Base-by-base conservation (phyloP, 1,284 basidiomycete genomes). In the Rhodotorula sp. region DNA sequence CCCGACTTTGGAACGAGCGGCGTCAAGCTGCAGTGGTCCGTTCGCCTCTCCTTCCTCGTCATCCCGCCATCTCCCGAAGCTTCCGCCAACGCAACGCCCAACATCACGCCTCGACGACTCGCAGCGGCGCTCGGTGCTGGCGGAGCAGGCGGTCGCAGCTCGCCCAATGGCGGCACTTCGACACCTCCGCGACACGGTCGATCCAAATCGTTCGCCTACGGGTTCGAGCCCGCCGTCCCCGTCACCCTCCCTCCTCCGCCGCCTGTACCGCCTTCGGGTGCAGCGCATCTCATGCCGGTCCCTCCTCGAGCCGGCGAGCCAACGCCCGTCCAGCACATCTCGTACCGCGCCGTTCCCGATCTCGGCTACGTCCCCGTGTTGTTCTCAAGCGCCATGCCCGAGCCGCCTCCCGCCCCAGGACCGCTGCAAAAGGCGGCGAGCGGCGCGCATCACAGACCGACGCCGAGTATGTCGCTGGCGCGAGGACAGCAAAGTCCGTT, bases 1-100 rank as follows among this genome's bases (percentile, higher is more conserved):
- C 93, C 93, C 0, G 89, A 87, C 0, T 95, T 95, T 79, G 73
- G 77, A 0, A 78, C 84, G 20, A 75, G 74, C 6, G 80, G 81
- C 80, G 91, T 92, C 19, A 92, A 92, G 0, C 81, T 95, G 7
- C 86, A 90, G 76, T 96, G 93, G 93, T 89, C 88, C 74, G 87
- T 96, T 20, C 83, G 90, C 46, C 78, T 96, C 59, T 89, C 88
- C 59, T 84, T 96, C 59, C 84, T 94, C 24, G 91, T 95, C 4
- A 86, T 88, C 24, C 84, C 90, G 29, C 87, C 80, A 3, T 73
- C 78, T 22, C 61, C 70, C 13, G 71, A 75, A 84, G 5, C 80
- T 79, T 29, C 83, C 83, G 36, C 78, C 79, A 22, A 58, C 86
- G 86, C 0, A 79, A 81, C 2, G 75, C 39, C 39, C 39, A 44